Evolutionary conservation across 495 filamentous ascomycete species (phyloP).

Genomic region (Copromyces sp.): DNA sequence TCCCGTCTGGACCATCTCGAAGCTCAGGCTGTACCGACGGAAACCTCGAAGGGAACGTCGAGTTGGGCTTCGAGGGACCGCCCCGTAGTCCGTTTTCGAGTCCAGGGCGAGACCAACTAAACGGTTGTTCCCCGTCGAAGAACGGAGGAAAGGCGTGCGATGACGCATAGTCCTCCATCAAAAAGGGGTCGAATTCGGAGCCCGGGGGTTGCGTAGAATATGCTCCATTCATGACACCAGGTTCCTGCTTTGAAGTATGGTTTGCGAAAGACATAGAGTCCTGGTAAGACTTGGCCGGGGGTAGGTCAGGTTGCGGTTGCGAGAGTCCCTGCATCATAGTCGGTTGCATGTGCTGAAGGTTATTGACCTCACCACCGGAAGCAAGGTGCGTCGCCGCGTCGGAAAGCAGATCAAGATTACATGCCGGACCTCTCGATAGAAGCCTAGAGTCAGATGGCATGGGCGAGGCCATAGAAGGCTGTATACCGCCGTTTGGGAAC

Average conservation of each 20-base stretch:
- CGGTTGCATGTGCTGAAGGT: conserved; percentile 37
- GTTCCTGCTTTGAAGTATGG: conserved; percentile 31
- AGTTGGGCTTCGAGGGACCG: conserved; percentile 42
- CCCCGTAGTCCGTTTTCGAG: conserved; percentile 29
- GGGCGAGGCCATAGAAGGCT: conserved; percentile 26
- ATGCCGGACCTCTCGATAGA: conserved; percentile 34
- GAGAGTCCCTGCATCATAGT: conserved; percentile 32
- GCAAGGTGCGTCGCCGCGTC: conserved; percentile 42
- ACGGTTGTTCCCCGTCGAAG: conserved; percentile 37
- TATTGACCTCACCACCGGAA: conserved; percentile 37
- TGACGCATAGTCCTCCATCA: conserved; percentile 40
- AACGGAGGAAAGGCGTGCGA: conserved; percentile 39
- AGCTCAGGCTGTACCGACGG: conserved; percentile 58
- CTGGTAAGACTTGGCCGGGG: conserved; percentile 37
- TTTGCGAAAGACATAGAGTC: conserved; percentile 33
- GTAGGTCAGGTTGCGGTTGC: conserved; percentile 25
- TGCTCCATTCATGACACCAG: conserved; percentile 27
- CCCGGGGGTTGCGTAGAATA: conserved; percentile 29
- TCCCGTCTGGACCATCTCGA: conserved; percentile 44
- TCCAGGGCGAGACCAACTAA: conserved; percentile 32
- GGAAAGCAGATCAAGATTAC: conserved; percentile 42
- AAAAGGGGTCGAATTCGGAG: conserved; percentile 36
- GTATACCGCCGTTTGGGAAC: conserved; percentile 28
- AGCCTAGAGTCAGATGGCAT: conserved; percentile 32
- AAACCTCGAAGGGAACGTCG: conserved; percentile 58